Percentiles rank a stretch among this genome's conserved stretches.
Conservation (phyloP, 805 yeast species). For the Yarrowia divulgata region DNA sequence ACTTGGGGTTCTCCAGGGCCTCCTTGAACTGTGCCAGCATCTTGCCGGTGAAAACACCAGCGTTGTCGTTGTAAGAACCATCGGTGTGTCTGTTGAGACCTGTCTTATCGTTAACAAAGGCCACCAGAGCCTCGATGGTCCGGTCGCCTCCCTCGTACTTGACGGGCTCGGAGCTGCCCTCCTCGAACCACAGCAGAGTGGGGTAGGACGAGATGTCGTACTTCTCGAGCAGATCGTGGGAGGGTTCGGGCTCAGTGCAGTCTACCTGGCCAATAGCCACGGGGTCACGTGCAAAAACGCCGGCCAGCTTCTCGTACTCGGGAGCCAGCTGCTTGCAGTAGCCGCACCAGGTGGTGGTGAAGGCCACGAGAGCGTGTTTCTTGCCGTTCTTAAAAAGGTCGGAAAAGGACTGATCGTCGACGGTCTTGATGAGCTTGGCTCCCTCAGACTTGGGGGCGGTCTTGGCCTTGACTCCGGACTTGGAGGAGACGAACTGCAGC, state of each 20-base stretch:
- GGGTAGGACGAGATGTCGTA: slow-evolving; percentile 61
- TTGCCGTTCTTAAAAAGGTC: slow-evolving; percentile 51
- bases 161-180: slow-evolving; percentile 58
- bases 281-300: slow-evolving; percentile 53
- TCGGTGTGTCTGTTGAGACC: slow-evolving; percentile 54
- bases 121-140: slow-evolving; percentile 58
- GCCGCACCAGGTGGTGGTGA: slow-evolving; percentile 68
- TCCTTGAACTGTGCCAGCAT: slow-evolving; percentile 46
- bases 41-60: slow-evolving; percentile 52
- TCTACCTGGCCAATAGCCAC: slow-evolving; percentile 58
- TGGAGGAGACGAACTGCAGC: slow-evolving; percentile 56
- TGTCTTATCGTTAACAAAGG: slow-evolving; percentile 55
- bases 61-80: slow-evolving; percentile 53
- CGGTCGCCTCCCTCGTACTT: slow-evolving; percentile 60
- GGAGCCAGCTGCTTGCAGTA: slow-evolving; percentile 64
- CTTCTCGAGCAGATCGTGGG: slow-evolving; percentile 52
- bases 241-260: slow-evolving; percentile 55
- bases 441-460: slow-evolving; percentile 40
- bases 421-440: slow-evolving; percentile 35
- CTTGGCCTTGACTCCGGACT: slow-evolving; percentile 50
- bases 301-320: slow-evolving; percentile 58
- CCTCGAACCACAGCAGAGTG: slow-evolving; percentile 61
- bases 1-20: slow-evolving; percentile 48
- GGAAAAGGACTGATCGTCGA: slow-evolving; percentile 56
- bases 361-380: slow-evolving; percentile 57